Conservation (phyloP, 1,139 yeast species). For the Candida sanyaensis region DNA sequence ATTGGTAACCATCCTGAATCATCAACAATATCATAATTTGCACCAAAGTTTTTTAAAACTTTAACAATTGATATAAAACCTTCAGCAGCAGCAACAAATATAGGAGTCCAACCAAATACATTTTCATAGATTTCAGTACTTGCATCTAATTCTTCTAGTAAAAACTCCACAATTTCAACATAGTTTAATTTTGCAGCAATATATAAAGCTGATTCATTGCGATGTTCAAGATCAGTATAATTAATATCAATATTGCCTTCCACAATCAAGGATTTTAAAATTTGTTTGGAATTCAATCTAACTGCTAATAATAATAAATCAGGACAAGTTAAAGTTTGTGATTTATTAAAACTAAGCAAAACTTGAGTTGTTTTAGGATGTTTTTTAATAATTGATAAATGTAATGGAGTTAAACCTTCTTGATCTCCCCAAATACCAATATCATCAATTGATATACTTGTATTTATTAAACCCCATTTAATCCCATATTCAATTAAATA, state of each 20-base stretch:
- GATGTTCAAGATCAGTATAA: conserved; percentile 56
- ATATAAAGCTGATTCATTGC: conserved; percentile 78
- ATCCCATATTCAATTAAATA: conserved; percentile 51
- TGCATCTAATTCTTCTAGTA: conserved; percentile 55
- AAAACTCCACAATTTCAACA: conserved; percentile 52
- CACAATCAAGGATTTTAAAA: conserved; percentile 56
- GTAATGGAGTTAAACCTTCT: conserved; percentile 80
- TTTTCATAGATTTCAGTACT: conserved; percentile 74
- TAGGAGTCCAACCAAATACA: conserved; percentile 93
- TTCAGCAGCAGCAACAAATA: conserved; percentile 88
- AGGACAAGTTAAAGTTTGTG: conserved; percentile 41
- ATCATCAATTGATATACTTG: conserved; percentile 58
- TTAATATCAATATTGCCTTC: conserved; percentile 66
- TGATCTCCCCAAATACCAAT: conserved; percentile 75
- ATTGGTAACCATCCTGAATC: conserved; percentile 95
- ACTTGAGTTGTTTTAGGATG: conserved; percentile 78
- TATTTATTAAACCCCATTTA: conserved; percentile 32
- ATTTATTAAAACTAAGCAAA: conserved; percentile 50
- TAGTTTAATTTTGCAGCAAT: conserved; percentile 72
- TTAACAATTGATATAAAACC: conserved; percentile 65
- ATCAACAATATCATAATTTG: conserved; percentile 61
- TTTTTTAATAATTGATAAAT: conserved; percentile 77
- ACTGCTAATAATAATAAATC: conserved; percentile 69
- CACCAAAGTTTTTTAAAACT: conserved; percentile 54
- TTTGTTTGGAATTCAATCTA: conserved; percentile 59